Base-by-base conservation (phyloP, 2,329 filamentous ascomycete species). In the Pseudogymnoascus sp. region DNA sequence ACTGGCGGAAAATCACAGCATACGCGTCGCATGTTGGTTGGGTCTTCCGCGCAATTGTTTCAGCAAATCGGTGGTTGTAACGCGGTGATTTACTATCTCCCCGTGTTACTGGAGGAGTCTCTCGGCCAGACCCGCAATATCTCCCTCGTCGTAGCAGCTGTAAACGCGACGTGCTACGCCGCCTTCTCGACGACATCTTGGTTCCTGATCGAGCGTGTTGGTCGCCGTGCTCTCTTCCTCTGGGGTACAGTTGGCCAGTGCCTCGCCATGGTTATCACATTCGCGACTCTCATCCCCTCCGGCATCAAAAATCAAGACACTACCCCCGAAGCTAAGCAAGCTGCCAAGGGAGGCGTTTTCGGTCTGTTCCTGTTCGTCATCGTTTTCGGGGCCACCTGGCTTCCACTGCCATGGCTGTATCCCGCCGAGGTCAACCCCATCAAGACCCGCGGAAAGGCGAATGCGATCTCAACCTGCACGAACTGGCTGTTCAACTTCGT, bases 141-240 rank as follows among this genome's bases (percentile, higher is more conserved):
- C 46, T 53, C 46, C 5, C 46, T 53, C 21, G 46, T 53, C 10
- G 46, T 53, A 4, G 46, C 46, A 31, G 46, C 46, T 6, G 46
- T 31, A 12, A 53, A 53, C 25, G 46, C 46, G n/a, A 81, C 80
- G 0, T 79, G 75, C 75, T 78, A 77, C 65, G 76, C 77, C 64
- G 59, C 77, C 21, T 75, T 75, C 0, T 77, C 75, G 0, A 74
- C 75, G n/a, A 72, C 77, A 3, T 74, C 77, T 2, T 68, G 76
- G 37, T 69, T 75, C 5, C 66, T 76, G 1, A 79, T 81, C 59
- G 78, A 79, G 73, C 81, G 84, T 1, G 81, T 86, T 1, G 86
- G 86, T 8, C 85, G 88, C 31, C 81, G 88, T 14, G 82, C 83
- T 70, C 81, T 90, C 66, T 89, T 91, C 85, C 75, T 90, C 10